Conservation (phyloP, 768 basidiomycete genomes). For the Podaxis sp. region DNA sequence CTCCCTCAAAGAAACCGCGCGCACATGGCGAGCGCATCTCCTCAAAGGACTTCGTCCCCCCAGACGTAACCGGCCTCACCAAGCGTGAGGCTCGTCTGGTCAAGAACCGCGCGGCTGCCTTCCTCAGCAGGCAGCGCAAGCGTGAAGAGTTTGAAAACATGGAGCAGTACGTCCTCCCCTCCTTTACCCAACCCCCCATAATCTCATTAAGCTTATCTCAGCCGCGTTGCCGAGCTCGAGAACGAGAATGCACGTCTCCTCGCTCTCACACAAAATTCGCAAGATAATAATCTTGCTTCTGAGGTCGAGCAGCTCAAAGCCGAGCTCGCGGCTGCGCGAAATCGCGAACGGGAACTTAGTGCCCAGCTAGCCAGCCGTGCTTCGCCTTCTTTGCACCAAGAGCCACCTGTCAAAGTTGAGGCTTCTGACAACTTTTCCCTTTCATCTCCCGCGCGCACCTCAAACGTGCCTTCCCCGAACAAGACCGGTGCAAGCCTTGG, state of each 20-base stretch:
- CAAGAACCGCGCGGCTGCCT: constrained; percentile 91
- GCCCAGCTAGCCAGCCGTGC: constrained; percentile 51
- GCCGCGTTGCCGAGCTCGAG: constrained; percentile 82
- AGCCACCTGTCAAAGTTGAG: constrained; percentile 57
- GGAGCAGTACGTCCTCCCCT: constrained; percentile 69
- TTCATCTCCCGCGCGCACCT: constrained; percentile 39
- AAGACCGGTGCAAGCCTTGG: constrained; percentile 67
- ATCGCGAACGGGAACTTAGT: constrained; percentile 67
- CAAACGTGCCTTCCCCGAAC: constrained; percentile 44
- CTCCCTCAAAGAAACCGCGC: constrained; percentile 39
- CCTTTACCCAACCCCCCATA: constrained; percentile 14
- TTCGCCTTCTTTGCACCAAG: constrained; percentile 24
- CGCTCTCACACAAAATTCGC: constrained; percentile 47
- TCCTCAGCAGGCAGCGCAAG: constrained; percentile 88
- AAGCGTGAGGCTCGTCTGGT: constrained; percentile 91
- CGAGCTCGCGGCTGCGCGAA: constrained; percentile 61
- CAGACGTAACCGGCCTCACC: constrained; percentile 83
- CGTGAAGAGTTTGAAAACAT: constrained; percentile 90
- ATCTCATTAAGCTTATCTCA: constrained; percentile 34
- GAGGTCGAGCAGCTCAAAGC: constrained; percentile 68
- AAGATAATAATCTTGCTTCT: constrained; percentile 44
- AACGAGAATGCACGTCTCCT: constrained; percentile 79
- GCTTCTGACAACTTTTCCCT: constrained; percentile 51
- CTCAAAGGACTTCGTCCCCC: constrained; percentile 84
- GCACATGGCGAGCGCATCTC: constrained; percentile 49